These are phyloP conservation scores for Earliella scabrosa DNA, from an alignment of 1,284 basidiomycete genomes.

Conservation along the genomic window DNA sequence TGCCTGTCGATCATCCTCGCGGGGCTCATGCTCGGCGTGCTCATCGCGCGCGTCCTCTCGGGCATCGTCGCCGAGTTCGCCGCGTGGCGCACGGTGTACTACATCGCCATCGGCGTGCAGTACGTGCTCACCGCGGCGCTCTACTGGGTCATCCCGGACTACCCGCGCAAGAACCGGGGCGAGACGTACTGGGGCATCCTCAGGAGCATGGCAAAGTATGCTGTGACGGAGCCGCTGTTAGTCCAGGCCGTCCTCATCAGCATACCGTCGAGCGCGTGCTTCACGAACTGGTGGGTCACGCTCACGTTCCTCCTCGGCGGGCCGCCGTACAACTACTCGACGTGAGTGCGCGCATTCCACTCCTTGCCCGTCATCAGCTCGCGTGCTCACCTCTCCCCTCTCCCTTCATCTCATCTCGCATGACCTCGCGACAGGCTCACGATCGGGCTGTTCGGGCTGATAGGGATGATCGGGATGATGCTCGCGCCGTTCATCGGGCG, in stretches of 20 bases:
- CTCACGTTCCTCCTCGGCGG: slow-evolving; percentile 57
- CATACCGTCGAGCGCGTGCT: slow-evolving; percentile 45
- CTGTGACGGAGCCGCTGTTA: slow-evolving; percentile 54
- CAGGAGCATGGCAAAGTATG: slow-evolving; percentile 49
- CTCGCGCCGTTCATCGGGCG: slow-evolving; percentile 54
- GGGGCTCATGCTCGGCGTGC: slow-evolving; percentile 53
- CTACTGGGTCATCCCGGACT: slow-evolving; percentile 54
- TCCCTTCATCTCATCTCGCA: too few species aligned
- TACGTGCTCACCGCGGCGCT: too few species aligned
- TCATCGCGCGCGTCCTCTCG: slow-evolving; percentile 51
- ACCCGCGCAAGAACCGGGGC: slow-evolving; percentile 47
- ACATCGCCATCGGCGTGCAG: slow-evolving; percentile 48
- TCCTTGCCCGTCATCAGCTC: too few species aligned
- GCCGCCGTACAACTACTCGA: slow-evolving; percentile 50
- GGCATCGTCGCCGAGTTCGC: slow-evolving; percentile 51
- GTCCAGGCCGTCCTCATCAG: slow-evolving; percentile 50
- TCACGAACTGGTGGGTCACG: slow-evolving; percentile 52
- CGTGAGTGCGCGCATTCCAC: slow-evolving; percentile 34
- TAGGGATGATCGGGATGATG: slow-evolving; percentile 52
- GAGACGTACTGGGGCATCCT: slow-evolving; percentile 51
- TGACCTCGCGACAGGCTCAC: too few species aligned
- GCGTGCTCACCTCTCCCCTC: too few species aligned
- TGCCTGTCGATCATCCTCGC: slow-evolving; percentile 55
- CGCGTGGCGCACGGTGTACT: slow-evolving; percentile 52
- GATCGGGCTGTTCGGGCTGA: slow-evolving; percentile 59